Evolutionary conservation across 805 yeast species (phyloP), one percentile per base, ranked within the genome.

Genomic region (Metschnikowia anglica): DNA sequence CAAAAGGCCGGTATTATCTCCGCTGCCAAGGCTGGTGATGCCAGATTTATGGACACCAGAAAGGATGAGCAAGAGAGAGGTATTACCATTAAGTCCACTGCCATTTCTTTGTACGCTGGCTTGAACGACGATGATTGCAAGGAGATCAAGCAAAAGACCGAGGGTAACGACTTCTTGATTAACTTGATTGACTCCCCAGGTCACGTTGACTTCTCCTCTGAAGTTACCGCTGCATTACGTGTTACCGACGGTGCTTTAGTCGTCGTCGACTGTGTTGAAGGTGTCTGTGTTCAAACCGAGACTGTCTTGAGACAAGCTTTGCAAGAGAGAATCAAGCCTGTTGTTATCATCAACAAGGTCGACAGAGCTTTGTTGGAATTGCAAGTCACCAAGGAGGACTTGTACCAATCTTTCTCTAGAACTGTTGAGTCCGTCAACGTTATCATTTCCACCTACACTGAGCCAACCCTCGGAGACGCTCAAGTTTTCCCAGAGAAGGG

Each of bases 181-280:
- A 91, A 91, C 88, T 83, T 91, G 83, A 91, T 91, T 65, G 99
- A 91, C 76, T 93, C 99, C 62, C 99, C 99, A 77, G 99, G 99
- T 87, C 99, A 91, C 97, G 98, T 91, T 83, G 99, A 91, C 80
- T 91, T 91, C 90, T 89, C 97, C 55, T 93, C 98, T 61, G 99
- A 91, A 79, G 99, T 91, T 68, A 93, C 98, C 68, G 98, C 98
- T 64, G 99, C 99, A 76, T 85, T 91, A 70, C 90, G 99, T 80
- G 98, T 91, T 66, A 93, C 98, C 61, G 99, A 91, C 72, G 99
- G 99, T 89, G 98, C 99, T 70, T 82, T 91, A 70, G 98, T 91
- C 64, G 99, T 91, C 63, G 98, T 91, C 70, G 98, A 93, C 77
- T 84, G 95, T 78, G 90, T 91, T 73, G 98, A 93, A 77, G 99